Conservation (phyloP, 768 basidiomycete species). For the Termitomyces sp. region DNA sequence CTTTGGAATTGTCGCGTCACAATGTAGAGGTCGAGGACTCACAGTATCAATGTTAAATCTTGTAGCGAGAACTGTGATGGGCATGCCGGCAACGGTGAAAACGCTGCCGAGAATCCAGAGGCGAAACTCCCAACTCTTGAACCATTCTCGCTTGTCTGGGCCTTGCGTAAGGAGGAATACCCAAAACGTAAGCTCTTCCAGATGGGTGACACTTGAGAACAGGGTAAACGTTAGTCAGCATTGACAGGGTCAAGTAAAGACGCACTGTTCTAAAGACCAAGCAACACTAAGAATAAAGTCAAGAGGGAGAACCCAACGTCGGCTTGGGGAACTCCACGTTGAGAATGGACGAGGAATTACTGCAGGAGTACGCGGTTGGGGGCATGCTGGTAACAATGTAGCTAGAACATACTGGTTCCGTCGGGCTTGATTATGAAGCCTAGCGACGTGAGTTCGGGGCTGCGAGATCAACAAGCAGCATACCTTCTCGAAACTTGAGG, state of each 20-base stretch:
- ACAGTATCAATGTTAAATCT: slow-evolving; percentile 58
- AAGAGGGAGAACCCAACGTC: slow-evolving; percentile 59
- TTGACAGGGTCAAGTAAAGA: slow-evolving; percentile 4
- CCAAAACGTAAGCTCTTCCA: slow-evolving; percentile 85
- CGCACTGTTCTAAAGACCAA: slow-evolving; percentile 78
- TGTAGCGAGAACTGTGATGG: slow-evolving; percentile 57
- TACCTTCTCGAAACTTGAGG: slow-evolving; percentile 74
- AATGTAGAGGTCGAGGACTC: slow-evolving; percentile 8
- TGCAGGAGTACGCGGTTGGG: slow-evolving; percentile 17
- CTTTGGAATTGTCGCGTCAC: background rate
- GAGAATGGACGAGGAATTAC: slow-evolving; percentile 54
- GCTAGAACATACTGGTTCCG: slow-evolving; percentile 24
- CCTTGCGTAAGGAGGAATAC: slow-evolving; percentile 78
- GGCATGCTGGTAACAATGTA: background rate
- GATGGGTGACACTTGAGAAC: slow-evolving; percentile 59
- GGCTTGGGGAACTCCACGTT: slow-evolving; percentile 40
- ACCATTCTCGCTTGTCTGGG: slow-evolving; percentile 68
- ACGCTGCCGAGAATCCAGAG: slow-evolving; percentile 68
- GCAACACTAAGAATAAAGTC: slow-evolving; percentile 66
- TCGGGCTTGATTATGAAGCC: slow-evolving; percentile 34
- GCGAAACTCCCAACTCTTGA: slow-evolving; percentile 73
- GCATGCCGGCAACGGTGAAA: slow-evolving; percentile 65
- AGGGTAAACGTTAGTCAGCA: slow-evolving; percentile 3
- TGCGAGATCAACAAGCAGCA: background rate
- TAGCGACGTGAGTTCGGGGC: slow-evolving; percentile 10